Base-by-base conservation (phyloP, 169 alveolate genomes). In the Plasmodium cynomolgi region DNA sequence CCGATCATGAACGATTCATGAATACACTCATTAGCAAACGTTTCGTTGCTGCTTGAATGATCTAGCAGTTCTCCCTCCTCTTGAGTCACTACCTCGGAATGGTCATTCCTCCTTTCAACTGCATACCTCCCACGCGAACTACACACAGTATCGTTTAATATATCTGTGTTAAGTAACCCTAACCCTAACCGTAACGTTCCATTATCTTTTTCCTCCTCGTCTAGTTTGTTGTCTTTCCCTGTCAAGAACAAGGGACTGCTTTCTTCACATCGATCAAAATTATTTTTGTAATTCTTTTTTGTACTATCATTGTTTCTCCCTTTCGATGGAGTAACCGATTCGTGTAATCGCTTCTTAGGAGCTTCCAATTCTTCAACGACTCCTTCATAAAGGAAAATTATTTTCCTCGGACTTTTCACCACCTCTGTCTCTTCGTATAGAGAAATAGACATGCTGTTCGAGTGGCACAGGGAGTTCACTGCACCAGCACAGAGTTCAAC, bases 311-410 rank as follows among this genome's bases (percentile, higher is more conserved):
- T n/a, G 29, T 1, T 88, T 88, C 72, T 80, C 80, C 44, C 73
- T 23, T 88, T 88, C 82, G 72, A 68, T 79, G 47, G 20, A 3
- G 83, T 71, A 13, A 41, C 23, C 4, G 44, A 29, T 7, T 91
- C 92, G 41, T 68, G 83, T n/a, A 81, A 54, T 81, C n/a, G n/a
- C 37, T 91, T 71, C 37, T 72, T 81, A 1, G 95, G 54, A 50
- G 3, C 5, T 31, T 81, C 56, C 95, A 91, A 71, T 50, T 91
- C 84, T 15, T 44, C 37, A n/a, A 82, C 83, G 13, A 91, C 17
- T 34, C 44, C 84, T 68, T 91, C 95, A 26, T 91, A 91, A 58
- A 91, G 39, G n/a, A 84, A 68, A 71, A 91, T 68, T 1, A 88
- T 81, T 23, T n/a, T 5, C 31, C 20, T n/a, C 7, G 20, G 50